Conservation (phyloP, 257 asterid genomes). For the Przewalskia tangutica region DNA sequence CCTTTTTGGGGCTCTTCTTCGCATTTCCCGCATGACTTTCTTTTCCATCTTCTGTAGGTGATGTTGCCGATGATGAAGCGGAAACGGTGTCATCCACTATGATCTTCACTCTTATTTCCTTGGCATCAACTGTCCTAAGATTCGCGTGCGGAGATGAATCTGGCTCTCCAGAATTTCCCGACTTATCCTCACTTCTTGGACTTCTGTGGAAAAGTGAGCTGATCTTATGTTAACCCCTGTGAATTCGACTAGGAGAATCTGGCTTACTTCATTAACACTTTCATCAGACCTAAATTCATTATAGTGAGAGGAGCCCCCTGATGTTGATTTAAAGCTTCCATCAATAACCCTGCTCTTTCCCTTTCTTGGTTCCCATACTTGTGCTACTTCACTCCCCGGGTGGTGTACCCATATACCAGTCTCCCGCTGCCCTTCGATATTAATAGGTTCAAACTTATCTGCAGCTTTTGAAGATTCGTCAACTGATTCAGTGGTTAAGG, state of each 20-base stretch:
- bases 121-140: conserved; percentile 34
- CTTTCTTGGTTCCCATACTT: conserved; percentile 82
- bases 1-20: conserved; percentile 22
- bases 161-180: conserved; percentile 19
- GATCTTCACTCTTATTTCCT: conserved; percentile 48
- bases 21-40: conserved; percentile 30
- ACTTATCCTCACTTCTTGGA: conserved; percentile 32
- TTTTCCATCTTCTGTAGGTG: conserved; percentile 29
- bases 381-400: conserved; percentile 83
- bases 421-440: conserved; percentile 52
- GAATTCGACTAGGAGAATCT: conserved; percentile 30
- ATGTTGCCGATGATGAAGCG: conserved; percentile 20
- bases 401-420: conserved; percentile 91
- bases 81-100: conserved; percentile 35
- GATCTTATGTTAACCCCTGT: conserved; percentile 48
- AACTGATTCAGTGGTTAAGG: conserved; percentile 26
- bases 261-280: conserved; percentile 30
- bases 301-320: conserved; percentile 17
- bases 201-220: conserved; percentile 52
- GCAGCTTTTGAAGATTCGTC: conserved; percentile 36
- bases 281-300: conserved; percentile 51
- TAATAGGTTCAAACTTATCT: conserved; percentile 68
- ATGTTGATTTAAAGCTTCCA: conserved; percentile 26
- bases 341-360: conserved; percentile 43
- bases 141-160: conserved; percentile 40